Evolutionary conservation across 2,329 filamentous ascomycete species (phyloP).

Genomic region (Claviceps sp.): DNA sequence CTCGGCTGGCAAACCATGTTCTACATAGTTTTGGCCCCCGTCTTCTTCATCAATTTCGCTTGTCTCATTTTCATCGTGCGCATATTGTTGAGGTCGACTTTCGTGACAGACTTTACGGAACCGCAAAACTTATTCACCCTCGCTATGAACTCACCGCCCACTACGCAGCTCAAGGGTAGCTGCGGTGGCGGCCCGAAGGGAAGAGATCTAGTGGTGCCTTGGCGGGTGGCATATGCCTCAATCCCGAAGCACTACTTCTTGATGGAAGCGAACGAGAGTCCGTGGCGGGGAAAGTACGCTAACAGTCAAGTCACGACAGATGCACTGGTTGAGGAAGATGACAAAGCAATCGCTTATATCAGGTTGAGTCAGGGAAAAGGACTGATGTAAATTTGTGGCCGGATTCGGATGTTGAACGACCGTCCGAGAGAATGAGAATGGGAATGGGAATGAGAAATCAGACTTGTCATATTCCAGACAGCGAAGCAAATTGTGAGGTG

Average conservation of each 20-base stretch:
- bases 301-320: conserved; percentile 14
- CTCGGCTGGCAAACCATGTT: conserved; percentile 51
- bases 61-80: conserved; percentile 48
- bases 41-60: conserved; percentile 54
- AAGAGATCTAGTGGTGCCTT: conserved; percentile 26
- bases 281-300: conserved; percentile 15
- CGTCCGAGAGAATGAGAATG: not conserved
- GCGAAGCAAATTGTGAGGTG: not conserved
- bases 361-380: conserved; percentile 14
- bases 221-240: conserved; percentile 26
- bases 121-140: conserved; percentile 62
- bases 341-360: conserved; percentile 14
- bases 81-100: conserved; percentile 27
- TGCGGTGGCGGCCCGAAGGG: conserved; percentile 24
- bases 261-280: conserved; percentile 20
- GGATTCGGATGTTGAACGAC: not conserved
- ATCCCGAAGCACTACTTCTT: conserved; percentile 30
- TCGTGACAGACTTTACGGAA: conserved; percentile 69
- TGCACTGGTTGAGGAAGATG: conserved; percentile 8
- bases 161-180: conserved; percentile 21
- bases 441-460: not conserved
- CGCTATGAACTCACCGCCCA: conserved; percentile 46
- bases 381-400: conserved; percentile 12
- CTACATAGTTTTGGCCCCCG: conserved; percentile 49
- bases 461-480: conserved; percentile 1